These are phyloP conservation scores for Ophiostoma sp. DNA, from an alignment of 2,329 filamentous ascomycete species.

Conservation along the genomic window DNA sequence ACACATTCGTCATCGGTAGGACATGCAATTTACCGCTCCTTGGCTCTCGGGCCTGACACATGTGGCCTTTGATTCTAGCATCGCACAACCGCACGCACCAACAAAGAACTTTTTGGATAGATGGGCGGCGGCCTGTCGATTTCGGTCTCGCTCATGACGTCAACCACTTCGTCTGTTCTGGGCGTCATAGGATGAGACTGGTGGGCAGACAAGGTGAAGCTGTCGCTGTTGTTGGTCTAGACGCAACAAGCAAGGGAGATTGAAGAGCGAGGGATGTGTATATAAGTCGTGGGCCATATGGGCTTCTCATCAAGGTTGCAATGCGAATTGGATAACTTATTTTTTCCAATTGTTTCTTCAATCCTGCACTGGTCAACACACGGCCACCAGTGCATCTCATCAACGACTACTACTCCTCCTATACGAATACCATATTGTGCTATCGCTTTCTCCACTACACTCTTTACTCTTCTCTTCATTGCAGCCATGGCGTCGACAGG, in stretches of 20 bases:
- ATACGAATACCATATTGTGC: background rate
- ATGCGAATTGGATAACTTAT: background rate
- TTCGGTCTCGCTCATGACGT: slow-evolving; percentile 5
- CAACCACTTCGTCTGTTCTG: background rate
- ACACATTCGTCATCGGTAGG: background rate
- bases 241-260: background rate
- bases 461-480: background rate
- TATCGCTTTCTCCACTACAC: background rate
- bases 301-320: background rate
- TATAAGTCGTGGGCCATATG: background rate
- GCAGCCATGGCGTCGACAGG: slow-evolving; percentile 5
- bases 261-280: background rate
- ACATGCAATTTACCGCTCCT: background rate
- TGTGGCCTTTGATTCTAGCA: background rate
- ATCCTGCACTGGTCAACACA: background rate
- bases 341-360: background rate
- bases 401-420: background rate
- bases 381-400: background rate
- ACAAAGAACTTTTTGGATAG: background rate
- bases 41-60: background rate
- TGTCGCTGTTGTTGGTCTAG: background rate
- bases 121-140: background rate
- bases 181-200: background rate
- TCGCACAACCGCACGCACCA: background rate
- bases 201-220: background rate